Evolutionary conservation across 208 protist species (phyloP), one percentile per base, ranked within the genome.

Genomic region (Crithidia bombi): DNA sequence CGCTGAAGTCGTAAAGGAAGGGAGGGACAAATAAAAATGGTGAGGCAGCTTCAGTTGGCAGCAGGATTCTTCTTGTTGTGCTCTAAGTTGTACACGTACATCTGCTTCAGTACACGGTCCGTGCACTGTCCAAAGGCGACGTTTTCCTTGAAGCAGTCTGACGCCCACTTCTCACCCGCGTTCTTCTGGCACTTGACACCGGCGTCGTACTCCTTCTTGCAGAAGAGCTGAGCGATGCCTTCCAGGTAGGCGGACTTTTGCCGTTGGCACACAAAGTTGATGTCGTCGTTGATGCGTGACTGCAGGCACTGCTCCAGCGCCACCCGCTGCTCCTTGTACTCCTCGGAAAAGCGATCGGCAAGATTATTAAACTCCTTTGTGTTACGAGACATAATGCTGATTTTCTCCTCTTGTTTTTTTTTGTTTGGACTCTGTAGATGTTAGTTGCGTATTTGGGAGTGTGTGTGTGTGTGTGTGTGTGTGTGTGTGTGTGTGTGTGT

Each of bases 51-150:
- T 79, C 41, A 92, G 65, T 91, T 93, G 6, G 85, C 83, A 19
- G 51, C 67, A 12, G 90, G 90, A 58, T 93, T 95, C 64, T 93
- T 92, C 61, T 83, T 83, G 71, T 84, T 86, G 49, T 85, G 65
- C 77, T 95, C 87, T 39, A 95, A 65, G 65, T 92, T 91, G 78
- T 95, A 95, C 41, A 92, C 78, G 65, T 95, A 95, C 73, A 95
- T 73, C 51, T 93, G 91, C 63, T 91, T 91, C 39, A 95, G 79
- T 17, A 83, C 82, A 7, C 65, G 71, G 62, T 95, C 90, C 6
- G 87, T 88, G 69, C 90, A 95, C 69, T 95, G 86, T 2, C 86
- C 90, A 73, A 95, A 92, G 1, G 82, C 85, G 4, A 92, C 86
- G 52, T 93, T 93, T 59, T 95, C 85, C 56, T 92, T 87, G 68